These are phyloP conservation scores for Cladosporium phlei DNA, from an alignment of 2,329 filamentous ascomycete genomes.

Conservation along the genomic window DNA sequence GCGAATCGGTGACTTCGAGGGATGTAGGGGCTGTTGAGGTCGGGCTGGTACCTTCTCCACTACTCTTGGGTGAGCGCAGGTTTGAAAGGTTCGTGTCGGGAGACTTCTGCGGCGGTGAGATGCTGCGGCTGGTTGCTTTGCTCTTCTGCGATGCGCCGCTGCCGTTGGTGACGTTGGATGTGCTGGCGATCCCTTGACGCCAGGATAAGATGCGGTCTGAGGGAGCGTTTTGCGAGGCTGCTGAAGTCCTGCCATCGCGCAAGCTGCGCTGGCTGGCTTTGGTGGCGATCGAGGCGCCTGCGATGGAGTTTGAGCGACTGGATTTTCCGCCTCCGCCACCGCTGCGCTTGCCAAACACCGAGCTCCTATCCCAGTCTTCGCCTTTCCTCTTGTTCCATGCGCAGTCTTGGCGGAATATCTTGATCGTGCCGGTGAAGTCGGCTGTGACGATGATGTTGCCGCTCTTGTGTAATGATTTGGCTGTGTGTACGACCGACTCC, in stretches of 20 bases:
- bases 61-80: not conserved
- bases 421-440: constrained; percentile 82
- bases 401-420: constrained; percentile 93
- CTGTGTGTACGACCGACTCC: constrained; percentile 43
- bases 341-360: constrained; percentile 63
- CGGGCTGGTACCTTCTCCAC: constrained; percentile 17
- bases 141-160: not conserved
- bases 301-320: constrained; percentile 16
- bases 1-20: constrained; percentile 3
- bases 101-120: constrained; percentile 47
- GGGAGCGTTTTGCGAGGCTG: constrained; percentile 37
- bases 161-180: constrained; percentile 22
- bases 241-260: constrained; percentile 26
- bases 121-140: constrained; percentile 36
- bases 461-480: constrained; percentile 55
- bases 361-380: constrained; percentile 73
- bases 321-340: constrained; percentile 32
- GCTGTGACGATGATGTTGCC: constrained; percentile 92
- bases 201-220: constrained; percentile 82
- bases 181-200: constrained; percentile 65
- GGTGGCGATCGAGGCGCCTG: constrained; percentile 35
- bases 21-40: constrained; percentile 17
- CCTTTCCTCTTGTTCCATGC: constrained; percentile 67
- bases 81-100: constrained; percentile 18
- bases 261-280: constrained; percentile 33